These are phyloP conservation scores for Aspergillus ostianus DNA, from an alignment of 495 filamentous ascomycete genomes.

Conservation along the genomic window DNA sequence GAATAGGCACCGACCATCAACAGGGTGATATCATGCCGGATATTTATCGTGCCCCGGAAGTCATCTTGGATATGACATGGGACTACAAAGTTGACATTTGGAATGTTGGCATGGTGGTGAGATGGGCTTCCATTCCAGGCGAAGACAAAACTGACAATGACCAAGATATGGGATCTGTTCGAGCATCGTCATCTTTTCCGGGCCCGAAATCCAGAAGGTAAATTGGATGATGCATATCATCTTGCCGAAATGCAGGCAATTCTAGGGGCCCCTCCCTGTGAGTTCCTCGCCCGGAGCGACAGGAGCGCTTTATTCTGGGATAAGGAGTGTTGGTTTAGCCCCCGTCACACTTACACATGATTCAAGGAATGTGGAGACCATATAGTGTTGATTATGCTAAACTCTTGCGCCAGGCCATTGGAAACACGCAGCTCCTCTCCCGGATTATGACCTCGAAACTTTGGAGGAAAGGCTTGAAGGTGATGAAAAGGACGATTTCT, in stretches of 20 bases:
- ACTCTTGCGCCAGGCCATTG: slow-evolving; percentile 14
- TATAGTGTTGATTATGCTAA: neutral
- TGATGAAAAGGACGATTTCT: slow-evolving; percentile 34
- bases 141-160: slow-evolving; percentile 9
- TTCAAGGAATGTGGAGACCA: neutral
- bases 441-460: slow-evolving; percentile 14
- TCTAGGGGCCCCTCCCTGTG: slow-evolving; percentile 35
- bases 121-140: slow-evolving; percentile 5
- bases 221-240: slow-evolving; percentile 38
- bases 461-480: slow-evolving; percentile 22
- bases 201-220: slow-evolving; percentile 31
- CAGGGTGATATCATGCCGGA: slow-evolving; percentile 29
- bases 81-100: slow-evolving; percentile 42
- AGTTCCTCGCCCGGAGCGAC: slow-evolving; percentile 32
- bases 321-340: slow-evolving; percentile 8
- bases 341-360: neutral
- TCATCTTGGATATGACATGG: slow-evolving; percentile 39
- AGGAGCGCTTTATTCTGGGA: slow-evolving; percentile 23
- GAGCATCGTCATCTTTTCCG: slow-evolving; percentile 41
- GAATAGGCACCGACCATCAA: slow-evolving; percentile 29
- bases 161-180: slow-evolving; percentile 44
- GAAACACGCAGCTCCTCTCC: slow-evolving; percentile 19
- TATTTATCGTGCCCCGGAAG: slow-evolving; percentile 42
- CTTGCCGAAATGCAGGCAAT: slow-evolving; percentile 40
- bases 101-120: slow-evolving; percentile 46